Evolutionary conservation across 768 basidiomycete species (phyloP), one percentile per base, ranked within the genome.

Genomic region (Sporobolomyces roseus): DNA sequence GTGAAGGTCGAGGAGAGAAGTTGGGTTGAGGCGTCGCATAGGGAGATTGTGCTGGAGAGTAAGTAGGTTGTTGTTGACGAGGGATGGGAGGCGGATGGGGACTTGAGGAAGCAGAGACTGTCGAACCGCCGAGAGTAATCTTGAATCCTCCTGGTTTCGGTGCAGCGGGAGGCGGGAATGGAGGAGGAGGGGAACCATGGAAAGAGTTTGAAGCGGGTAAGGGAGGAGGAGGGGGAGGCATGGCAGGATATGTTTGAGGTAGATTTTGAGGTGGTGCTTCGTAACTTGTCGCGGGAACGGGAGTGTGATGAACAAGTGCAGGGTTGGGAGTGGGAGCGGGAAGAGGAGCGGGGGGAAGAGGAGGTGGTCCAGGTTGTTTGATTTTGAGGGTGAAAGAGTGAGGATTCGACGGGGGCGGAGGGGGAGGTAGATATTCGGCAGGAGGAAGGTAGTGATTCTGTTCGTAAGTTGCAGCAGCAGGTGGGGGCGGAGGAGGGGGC

Each of bases 1-100:
- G 49, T 80, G 79, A 58, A 74, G 23, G 16, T 12, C 45, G 25
- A 13, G 55, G 49, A 0, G 41, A 29, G 13, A 78, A 65, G 29
- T 75, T 51, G n/a, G 77, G 76, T 50, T 80, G 80, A 14, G 81
- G 75, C 23, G 78, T 75, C 21, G 45, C 12, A 33, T 70, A 62
- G 21, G 79, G 77, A 1, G 77, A 66, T 23, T 78, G 71, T 68
- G 80, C 79, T 32, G 75, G 72, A 43, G 76, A 75, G 29, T 66
- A 68, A 7, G 71, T 29, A 21, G 61, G 64, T 35, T 51, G 76
- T 7, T 70, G 66, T 63, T 54, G 49, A 1, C 59, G 43, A 2
- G 46, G 43, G 10, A 35, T 35, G 1, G 53, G 64, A 10, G 65
- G 32, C 5, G 38, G 52, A 16, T n/a, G 54, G 38, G 35, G 54